Conservation (phyloP, 176 grass and related monocot genomes). For the Zoysia pacifica region DNA sequence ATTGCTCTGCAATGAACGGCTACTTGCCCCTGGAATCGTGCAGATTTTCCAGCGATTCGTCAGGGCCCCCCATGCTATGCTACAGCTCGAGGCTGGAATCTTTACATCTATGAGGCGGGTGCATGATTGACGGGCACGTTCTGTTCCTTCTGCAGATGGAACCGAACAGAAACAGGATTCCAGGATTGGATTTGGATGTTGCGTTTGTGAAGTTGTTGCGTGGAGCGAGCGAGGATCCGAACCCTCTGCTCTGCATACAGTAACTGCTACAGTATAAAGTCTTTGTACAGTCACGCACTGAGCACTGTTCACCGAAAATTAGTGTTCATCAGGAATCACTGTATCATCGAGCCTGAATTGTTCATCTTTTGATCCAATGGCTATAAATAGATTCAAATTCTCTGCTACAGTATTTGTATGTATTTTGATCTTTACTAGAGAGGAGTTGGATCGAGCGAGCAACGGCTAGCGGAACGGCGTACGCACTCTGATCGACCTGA, state of each 20-base stretch:
- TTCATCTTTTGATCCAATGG: too few relatives aligned
- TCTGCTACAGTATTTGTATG: too few relatives aligned
- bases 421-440: too few relatives aligned
- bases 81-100: conserved; percentile 36
- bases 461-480: background rate
- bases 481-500: background rate
- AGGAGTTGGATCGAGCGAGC: too few relatives aligned
- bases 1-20: background rate
- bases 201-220: background rate
- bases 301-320: too few relatives aligned
- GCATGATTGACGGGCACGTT: conserved; percentile 42
- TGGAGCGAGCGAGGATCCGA: background rate
- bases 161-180: background rate
- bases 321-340: too few relatives aligned
- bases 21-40: conserved; percentile 13
- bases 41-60: conserved; percentile 48
- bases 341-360: too few relatives aligned
- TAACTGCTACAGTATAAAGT: too few relatives aligned
- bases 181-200: background rate
- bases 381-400: too few relatives aligned
- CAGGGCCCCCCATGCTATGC: conserved; percentile 22
- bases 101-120: conserved; percentile 41
- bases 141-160: background rate
- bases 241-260: too few relatives aligned
- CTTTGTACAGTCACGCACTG: too few relatives aligned